Evolutionary conservation across 140 eudicot species (phyloP).

Genomic region (Cichorium intybus): DNA sequence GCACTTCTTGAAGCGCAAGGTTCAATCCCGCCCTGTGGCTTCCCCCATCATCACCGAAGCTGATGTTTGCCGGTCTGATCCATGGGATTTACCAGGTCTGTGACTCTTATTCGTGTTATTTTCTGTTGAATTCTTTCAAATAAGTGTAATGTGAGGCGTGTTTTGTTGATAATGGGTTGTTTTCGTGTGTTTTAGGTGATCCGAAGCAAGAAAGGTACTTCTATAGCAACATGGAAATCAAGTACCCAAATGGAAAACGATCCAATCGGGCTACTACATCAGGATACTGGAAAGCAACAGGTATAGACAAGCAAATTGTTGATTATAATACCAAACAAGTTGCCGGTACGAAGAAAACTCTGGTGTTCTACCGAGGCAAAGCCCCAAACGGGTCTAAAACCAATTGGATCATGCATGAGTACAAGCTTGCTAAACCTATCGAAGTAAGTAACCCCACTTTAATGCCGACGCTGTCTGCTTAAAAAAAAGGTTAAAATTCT

Average conservation of each 20-base stretch:
- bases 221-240: slow-evolving; percentile 66
- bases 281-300: slow-evolving; percentile 91
- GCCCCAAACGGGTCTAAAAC: slow-evolving; percentile 54
- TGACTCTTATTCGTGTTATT: neutral
- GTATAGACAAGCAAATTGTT: slow-evolving; percentile 60
- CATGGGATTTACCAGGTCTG: slow-evolving; percentile 68
- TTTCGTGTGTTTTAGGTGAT: slow-evolving; percentile 49
- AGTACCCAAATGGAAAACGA: slow-evolving; percentile 83
- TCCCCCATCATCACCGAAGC: slow-evolving; percentile 73
- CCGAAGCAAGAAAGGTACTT: slow-evolving; percentile 70
- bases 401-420: slow-evolving; percentile 71
- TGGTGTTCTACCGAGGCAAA: slow-evolving; percentile 58
- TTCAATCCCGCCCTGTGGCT: slow-evolving; percentile 58
- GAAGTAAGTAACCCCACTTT: slow-evolving; percentile 33
- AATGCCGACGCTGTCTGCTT: no score
- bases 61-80: slow-evolving; percentile 84
- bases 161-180: neutral
- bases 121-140: neutral
- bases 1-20: slow-evolving; percentile 73
- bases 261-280: slow-evolving; percentile 80
- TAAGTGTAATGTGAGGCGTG: slow-evolving; percentile 20
- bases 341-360: slow-evolving; percentile 55
- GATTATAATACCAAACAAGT: slow-evolving; percentile 33
- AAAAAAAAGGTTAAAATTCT: neutral
- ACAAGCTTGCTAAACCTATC: slow-evolving; percentile 31